Base-by-base conservation (phyloP, 306 rosid genomes). In the Sicyos baderoa region DNA sequence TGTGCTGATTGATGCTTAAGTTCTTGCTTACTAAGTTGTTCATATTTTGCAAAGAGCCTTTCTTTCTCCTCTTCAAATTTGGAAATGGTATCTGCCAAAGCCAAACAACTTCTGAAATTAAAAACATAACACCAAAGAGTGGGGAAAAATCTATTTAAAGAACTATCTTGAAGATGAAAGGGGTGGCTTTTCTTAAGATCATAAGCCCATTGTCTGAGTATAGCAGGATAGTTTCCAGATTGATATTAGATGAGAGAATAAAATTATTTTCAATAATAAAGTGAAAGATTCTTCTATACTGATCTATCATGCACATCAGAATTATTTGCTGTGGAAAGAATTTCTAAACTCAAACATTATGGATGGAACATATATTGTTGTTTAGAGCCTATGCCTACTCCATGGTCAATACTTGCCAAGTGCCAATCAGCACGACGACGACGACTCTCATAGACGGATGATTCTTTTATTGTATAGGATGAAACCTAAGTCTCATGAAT, bases 21-120 rank as follows among this genome's bases (percentile, higher is more conserved):
- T 27, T 25, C 50, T 29, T 23, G 71, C 97, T 79, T 84, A 93
- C 99, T 93, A 73, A 90, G 68, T 82, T 90, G 99, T 79, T 93
- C 99, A 74, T 93, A 86, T 80, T 80, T 83, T 42, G 50, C 23
- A 77, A 88, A 84, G 57, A 90, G 86, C 81, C 86, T 93, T 63
- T 86, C 96, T 79, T 90, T 93, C 65, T 93, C 97, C 75, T 86
- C 99, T 83, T 93, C 99, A 79, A 82, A 93, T 76, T 84, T 88
- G 58, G 96, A 83, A 79, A 93, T 81, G 56, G 84, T 77, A 71
- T 91, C 99, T 90, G 67, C 77, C 71, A 77, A 77, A 69, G 32
- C 71, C n/a, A 66, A 47, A 47, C 71, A 22, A 8, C 21, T 14
- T 22, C n/a, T 13, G 5, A 18, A 5, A 18, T 69, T 50, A 68